Percentiles rank a stretch among this genome's conserved stretches.
These are phyloP conservation scores for Blastocystis sp. DNA, from an alignment of 352 stramenopile species.

Conservation along the genomic window DNA sequence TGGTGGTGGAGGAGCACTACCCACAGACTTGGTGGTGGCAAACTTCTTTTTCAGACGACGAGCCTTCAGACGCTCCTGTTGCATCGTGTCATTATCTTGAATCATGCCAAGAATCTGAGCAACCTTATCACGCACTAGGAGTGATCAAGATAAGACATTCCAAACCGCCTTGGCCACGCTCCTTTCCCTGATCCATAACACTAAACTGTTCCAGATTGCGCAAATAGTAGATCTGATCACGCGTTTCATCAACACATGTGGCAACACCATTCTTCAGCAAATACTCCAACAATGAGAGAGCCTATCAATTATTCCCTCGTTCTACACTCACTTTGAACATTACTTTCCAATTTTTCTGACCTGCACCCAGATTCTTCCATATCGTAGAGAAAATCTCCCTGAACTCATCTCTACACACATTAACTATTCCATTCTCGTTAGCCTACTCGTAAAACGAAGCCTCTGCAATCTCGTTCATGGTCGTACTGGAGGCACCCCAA, in stretches of 20 bases:
- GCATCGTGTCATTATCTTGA: conserved; percentile 54
- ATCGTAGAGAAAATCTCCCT: conserved; percentile 57
- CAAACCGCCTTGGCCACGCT: conserved; percentile 55
- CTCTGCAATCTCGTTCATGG: conserved; percentile 58
- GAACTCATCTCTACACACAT: conserved; percentile 49
- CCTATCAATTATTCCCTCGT: not conserved
- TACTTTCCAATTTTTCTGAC: conserved; percentile 60
- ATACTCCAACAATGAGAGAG: conserved; percentile 58
- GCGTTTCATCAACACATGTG: conserved; percentile 49
- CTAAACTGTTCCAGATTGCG: conserved; percentile 61
- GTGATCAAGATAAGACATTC: not conserved
- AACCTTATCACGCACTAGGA: conserved; percentile 61
- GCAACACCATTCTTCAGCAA: conserved; percentile 60
- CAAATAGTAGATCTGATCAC: conserved; percentile 62
- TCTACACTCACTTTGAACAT: conserved; percentile 53
- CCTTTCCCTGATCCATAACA: conserved; percentile 59
- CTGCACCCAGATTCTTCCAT: conserved; percentile 61
- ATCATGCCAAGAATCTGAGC: conserved; percentile 31
- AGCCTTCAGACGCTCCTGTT: conserved; percentile 59
- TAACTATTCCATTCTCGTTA: too few relatives aligned
- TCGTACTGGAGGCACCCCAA: conserved; percentile 53
- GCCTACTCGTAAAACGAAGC: conserved; percentile 54
- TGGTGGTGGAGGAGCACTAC: not conserved
- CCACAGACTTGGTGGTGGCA: conserved; percentile 18
- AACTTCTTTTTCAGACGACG: conserved; percentile 62